These are phyloP conservation scores for Pseudognaphalium luteoalbum DNA, from an alignment of 129 eudicot genomes.

Conservation along the genomic window DNA sequence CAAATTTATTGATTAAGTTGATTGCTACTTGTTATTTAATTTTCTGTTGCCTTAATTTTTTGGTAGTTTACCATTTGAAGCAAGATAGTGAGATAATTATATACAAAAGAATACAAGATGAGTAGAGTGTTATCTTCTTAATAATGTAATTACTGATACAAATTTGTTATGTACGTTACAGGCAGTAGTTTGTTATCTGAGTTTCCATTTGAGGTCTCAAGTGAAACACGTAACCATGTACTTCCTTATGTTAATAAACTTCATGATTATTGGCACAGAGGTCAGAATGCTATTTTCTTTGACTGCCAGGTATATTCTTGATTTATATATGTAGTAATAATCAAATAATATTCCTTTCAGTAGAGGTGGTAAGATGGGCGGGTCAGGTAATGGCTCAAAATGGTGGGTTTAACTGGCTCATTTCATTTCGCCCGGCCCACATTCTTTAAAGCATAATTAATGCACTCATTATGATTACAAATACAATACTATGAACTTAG, in stretches of 20 bases:
- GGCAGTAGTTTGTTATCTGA: slow-evolving; percentile 12
- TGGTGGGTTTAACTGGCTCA: background rate
- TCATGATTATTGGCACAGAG: slow-evolving; percentile 37
- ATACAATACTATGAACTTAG: background rate
- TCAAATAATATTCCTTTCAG: background rate
- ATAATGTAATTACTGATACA: slow-evolving; percentile 8
- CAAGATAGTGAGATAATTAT: background rate
- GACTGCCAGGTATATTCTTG: slow-evolving; percentile 28
- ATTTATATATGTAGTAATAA: background rate
- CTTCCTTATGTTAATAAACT: slow-evolving; percentile 47
- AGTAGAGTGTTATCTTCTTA: background rate
- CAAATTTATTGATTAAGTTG: background rate
- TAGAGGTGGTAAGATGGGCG: background rate
- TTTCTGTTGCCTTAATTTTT: slow-evolving; percentile 18
- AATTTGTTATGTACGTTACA: slow-evolving; percentile 7
- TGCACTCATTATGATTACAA: background rate
- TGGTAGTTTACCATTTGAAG: slow-evolving; percentile 28
- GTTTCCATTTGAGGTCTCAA: slow-evolving; percentile 27
- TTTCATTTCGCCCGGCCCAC: background rate
- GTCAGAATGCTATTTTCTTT: slow-evolving; percentile 35
- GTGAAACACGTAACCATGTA: slow-evolving; percentile 16
- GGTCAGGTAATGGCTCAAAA: background rate
- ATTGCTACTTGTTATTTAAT: background rate
- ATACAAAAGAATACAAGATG: background rate
- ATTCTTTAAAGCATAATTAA: background rate